A percentile compares a stretch with the other conserved stretches of the same genome.
These are phyloP conservation scores for Remersonia thermophila DNA, from an alignment of 2,329 filamentous ascomycete species.

Conservation along the genomic window DNA sequence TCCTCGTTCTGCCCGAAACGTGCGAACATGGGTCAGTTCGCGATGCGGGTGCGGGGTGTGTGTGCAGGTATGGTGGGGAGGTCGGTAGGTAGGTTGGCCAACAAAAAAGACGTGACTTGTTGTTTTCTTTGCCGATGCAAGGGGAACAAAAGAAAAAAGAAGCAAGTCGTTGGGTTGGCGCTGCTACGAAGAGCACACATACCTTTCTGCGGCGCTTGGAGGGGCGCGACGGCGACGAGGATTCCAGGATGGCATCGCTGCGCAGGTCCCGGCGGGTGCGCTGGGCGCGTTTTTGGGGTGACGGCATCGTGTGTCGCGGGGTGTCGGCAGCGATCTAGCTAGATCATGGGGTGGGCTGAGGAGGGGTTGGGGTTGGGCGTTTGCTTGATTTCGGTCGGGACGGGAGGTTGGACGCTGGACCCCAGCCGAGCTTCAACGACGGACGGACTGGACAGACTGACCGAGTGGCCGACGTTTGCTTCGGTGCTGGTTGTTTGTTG, in stretches of 20 bases:
- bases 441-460: too few species aligned
- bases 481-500: too few species aligned
- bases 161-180: too few species aligned
- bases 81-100: too few species aligned
- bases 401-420: background rate
- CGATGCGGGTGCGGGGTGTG: too few species aligned
- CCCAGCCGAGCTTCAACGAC: too few species aligned
- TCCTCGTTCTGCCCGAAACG: conserved; percentile 26
- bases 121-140: too few species aligned
- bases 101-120: too few species aligned
- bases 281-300: conserved; percentile 22
- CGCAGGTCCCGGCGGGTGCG: conserved; percentile 22
- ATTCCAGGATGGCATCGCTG: conserved; percentile 26
- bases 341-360: conserved; percentile 10
- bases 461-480: too few species aligned
- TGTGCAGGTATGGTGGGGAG: too few species aligned
- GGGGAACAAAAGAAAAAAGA: too few species aligned
- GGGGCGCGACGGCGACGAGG: conserved; percentile 49
- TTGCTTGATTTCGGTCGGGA: background rate
- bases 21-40: conserved; percentile 6
- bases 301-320: conserved; percentile 18
- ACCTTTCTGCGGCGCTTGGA: conserved; percentile 54
- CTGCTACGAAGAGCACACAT: too few species aligned
- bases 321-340: conserved; percentile 5
- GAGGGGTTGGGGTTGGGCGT: background rate